Base-by-base conservation (phyloP, 768 basidiomycete genomes). In the Tylopilus plumbeoviolaceoides region DNA sequence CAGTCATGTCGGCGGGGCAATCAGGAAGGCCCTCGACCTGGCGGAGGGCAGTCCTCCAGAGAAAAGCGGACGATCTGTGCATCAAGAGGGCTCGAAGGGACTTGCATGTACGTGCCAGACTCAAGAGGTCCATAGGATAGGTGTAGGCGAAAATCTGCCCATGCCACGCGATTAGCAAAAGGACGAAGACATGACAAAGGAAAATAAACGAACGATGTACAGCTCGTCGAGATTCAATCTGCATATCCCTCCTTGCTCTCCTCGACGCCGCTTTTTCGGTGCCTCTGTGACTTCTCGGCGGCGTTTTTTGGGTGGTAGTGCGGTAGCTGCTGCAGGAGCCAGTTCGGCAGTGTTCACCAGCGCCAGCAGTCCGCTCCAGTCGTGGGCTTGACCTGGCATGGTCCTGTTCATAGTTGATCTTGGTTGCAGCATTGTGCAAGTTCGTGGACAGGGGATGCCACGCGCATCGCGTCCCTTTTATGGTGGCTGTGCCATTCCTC, bases 1-100 rank as follows among this genome's bases (percentile, higher is more conserved):
- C 79, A 23, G 58, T 65, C 55, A 80, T 58, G 57, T 79, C 78
- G 10, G 56, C 39, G 0, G 79, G 80, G 53, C 75, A 76, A 15
- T 63, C 50, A 4, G 79, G 80, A 14, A 78, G 63, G 14, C 68
- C 73, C 35, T 63, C 60, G 10, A 76, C 63, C 46, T 66, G 70
- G 15, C 55, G 56, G 27, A 76, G 69, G 44, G 55, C 46, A 18
- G 38, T 48, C 45, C 46, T 60, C 69, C 70, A 56, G 57, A 70
- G 45, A 54, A 66, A 53, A 59, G 48, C 47, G 58, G 69, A 51
- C 59, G 71, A 39, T 55, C 42, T 59, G 35, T 42, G 54, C 64
- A 74, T 70, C 15, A 80, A 68, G 7, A 77, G 56, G 14, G 50
- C 59, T n/a, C 77, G 70, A 42, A 79, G 61, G 23, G 62, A 51